These are phyloP conservation scores for Hysterium pulicare DNA, from an alignment of 2,329 filamentous ascomycete species.

Conservation along the genomic window DNA sequence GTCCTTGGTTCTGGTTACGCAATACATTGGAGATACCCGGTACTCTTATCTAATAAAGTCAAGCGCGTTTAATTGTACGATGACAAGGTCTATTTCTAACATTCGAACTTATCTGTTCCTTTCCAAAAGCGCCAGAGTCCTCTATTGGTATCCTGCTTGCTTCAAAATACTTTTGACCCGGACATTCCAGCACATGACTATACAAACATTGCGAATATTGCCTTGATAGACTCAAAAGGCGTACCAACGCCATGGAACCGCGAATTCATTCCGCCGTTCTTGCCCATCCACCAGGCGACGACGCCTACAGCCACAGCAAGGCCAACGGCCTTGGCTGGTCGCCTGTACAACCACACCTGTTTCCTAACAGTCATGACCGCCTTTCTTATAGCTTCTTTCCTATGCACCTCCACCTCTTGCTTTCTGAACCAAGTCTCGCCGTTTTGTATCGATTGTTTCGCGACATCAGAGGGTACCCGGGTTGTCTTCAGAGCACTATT, in stretches of 20 bases:
- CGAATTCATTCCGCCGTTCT: slow-evolving; percentile 10
- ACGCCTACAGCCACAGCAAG: slow-evolving; percentile 46
- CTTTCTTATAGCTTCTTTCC: slow-evolving; percentile 58
- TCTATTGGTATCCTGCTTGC: too few relatives aligned
- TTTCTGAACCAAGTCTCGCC: slow-evolving; percentile 65
- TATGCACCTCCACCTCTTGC: slow-evolving; percentile 69
- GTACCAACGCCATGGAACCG: slow-evolving; percentile 13
- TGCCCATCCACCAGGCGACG: slow-evolving; percentile 35
- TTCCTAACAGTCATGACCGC: slow-evolving; percentile 37
- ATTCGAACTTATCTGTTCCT: too few relatives aligned
- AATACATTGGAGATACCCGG: too few relatives aligned
- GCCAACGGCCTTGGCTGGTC: slow-evolving; percentile 56
- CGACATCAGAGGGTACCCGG: slow-evolving; percentile 49
- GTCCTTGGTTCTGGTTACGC: too few relatives aligned
- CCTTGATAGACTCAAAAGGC: slow-evolving; percentile 16
- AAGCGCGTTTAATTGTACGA: too few relatives aligned
- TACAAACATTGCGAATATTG: slow-evolving; percentile 10
- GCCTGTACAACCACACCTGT: slow-evolving; percentile 62
- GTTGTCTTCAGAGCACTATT: slow-evolving; percentile 86
- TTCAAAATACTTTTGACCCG: too few relatives aligned
- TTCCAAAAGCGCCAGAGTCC: too few relatives aligned
- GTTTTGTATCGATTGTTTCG: slow-evolving; percentile 59
- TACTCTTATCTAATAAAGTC: too few relatives aligned
- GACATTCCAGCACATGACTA: too few relatives aligned
- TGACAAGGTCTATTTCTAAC: too few relatives aligned